Conservation (phyloP, 345 rosid genomes). For the Populus deltoides region DNA sequence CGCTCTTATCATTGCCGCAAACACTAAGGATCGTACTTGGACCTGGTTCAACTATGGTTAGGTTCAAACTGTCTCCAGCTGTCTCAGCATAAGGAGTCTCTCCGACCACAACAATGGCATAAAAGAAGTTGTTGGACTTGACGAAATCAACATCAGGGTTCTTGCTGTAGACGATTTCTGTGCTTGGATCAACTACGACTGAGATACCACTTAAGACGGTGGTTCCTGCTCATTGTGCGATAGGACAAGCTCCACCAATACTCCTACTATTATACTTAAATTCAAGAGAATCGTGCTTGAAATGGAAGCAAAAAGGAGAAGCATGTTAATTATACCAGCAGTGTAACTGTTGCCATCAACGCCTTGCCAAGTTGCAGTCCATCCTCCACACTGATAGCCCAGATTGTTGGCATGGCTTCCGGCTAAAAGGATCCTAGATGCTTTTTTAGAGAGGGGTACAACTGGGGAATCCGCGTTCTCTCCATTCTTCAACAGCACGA, state of each 20-base stretch:
- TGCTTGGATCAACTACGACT: constrained; percentile 10
- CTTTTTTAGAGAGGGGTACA: constrained; percentile 21
- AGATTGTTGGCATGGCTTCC: constrained; percentile 24
- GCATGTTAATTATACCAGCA: not conserved
- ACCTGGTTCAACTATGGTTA: constrained; percentile 16
- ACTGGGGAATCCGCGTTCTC: not conserved
- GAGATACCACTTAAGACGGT: constrained; percentile 17
- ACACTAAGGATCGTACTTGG: constrained; percentile 6
- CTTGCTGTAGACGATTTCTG: constrained; percentile 17
- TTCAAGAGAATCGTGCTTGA: not conserved
- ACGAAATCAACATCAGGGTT: constrained; percentile 8
- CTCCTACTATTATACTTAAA: not conserved
- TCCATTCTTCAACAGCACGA: constrained; percentile 26
- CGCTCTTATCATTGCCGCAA: constrained; percentile 14
- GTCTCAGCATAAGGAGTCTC: constrained; percentile 21
- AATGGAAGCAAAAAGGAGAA: not conserved
- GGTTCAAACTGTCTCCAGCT: constrained; percentile 10
- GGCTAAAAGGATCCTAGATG: constrained; percentile 10
- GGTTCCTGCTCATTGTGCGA: constrained; percentile 12
- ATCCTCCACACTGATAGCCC: constrained; percentile 32
- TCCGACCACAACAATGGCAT: constrained; percentile 28
- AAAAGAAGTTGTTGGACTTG: constrained; percentile 11
- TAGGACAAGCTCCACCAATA: not conserved
- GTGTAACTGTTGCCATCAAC: constrained; percentile 20
- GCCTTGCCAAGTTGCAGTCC: constrained; percentile 30